Base-by-base conservation (phyloP, 805 yeast genomes). In the Huiozyma sinensis region DNA sequence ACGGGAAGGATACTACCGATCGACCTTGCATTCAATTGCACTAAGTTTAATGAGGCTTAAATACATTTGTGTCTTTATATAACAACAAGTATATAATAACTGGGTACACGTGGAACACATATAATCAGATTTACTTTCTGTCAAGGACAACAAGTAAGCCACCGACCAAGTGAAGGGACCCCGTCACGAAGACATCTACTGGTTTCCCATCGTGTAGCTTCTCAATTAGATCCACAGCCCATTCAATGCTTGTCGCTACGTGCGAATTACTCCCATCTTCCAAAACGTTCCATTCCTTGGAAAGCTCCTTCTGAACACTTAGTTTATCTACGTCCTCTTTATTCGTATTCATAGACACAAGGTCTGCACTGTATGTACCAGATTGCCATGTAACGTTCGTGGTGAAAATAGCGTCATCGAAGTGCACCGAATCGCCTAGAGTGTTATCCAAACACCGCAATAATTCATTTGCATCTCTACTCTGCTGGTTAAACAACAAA, bases 111-210 rank as follows among this genome's bases (percentile, higher is more conserved):
- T 31, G 33, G n/a, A 11, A 31, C 33, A 31, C 11, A 9, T 31
- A 31, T 28, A 28, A 28, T 24, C 35, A 12, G 12, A 31, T 10
- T 32, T 36, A 41, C 36, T 38, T 34, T 3, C 35, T 41, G 42
- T 90, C 96, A 37, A 87, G 65, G 6, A 89, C 96, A 3, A 87
- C 88, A 34, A 92, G 65, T 45, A 92, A 75, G 0, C 97, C 98
- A 12, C 99, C 99, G 8, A 92, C 95, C 45, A 94, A 68, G 60
- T 90, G 96, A 50, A 92, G 69, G 5, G 97, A 88, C 1, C 99
- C 99, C 47, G 94, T 83, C 0, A 88, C 97, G 65, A 88, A 83
- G 1, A 87, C 94, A 50, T 87, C 88, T 24, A 77, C 64, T 1
- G 55, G 53, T 6, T 58, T 61, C 6, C 52, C 48, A 28, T 47